These are phyloP conservation scores for Aspergillus transmontanensis DNA, from an alignment of 2,329 filamentous ascomycete species.

Conservation along the genomic window DNA sequence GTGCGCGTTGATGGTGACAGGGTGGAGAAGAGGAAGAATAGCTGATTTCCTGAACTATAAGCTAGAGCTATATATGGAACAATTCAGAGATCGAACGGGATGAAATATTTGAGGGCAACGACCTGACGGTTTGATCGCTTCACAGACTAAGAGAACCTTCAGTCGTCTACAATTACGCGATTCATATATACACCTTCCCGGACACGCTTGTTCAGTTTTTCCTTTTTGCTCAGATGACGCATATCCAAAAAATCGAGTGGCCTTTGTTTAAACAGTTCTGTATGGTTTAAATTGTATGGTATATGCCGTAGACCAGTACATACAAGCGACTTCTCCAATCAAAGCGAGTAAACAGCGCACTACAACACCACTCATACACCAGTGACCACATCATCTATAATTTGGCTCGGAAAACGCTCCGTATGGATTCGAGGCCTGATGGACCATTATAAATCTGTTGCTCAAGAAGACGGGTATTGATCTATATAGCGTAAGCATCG, in stretches of 20 bases:
- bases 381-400: constrained; percentile 36
- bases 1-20: neutral
- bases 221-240: too few relatives aligned
- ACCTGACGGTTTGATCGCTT: too few relatives aligned
- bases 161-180: too few relatives aligned
- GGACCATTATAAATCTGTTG: constrained; percentile 84
- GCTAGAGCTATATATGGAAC: too few relatives aligned
- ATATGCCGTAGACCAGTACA: neutral
- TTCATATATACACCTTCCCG: too few relatives aligned
- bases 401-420: constrained; percentile 51
- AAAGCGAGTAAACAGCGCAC: neutral
- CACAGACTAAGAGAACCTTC: too few relatives aligned
- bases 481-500: constrained; percentile 48
- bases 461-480: constrained; percentile 80
- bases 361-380: neutral
- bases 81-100: too few relatives aligned
- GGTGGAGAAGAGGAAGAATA: too few relatives aligned
- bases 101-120: too few relatives aligned
- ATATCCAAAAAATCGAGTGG: neutral
- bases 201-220: too few relatives aligned
- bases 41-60: too few relatives aligned
- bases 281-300: neutral
- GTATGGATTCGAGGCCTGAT: constrained; percentile 62
- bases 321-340: neutral
- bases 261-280: neutral